Base-by-base conservation (phyloP, 257 asterid species). In the Solanum megistacrolobum region DNA sequence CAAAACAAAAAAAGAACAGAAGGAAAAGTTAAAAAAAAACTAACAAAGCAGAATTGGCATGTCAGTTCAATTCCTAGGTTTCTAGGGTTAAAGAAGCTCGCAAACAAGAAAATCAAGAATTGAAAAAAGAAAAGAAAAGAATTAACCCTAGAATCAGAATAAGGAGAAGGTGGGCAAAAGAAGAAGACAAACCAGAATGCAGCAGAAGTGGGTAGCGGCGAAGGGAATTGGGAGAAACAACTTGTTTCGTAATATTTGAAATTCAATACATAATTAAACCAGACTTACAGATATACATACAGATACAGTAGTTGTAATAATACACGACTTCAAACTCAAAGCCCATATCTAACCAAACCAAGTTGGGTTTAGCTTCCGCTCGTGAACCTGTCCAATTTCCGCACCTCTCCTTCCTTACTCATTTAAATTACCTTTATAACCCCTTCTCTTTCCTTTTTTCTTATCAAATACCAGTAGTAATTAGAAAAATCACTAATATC, bases 181-280 rank as follows among this genome's bases (percentile, higher is more conserved):
- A 41, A 34, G 12, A 73, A 21, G 65, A 71, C 86, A 55, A 76
- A 87, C 89, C 89, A 87, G 83, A 41, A 58, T 87, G 86, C 41
- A 39, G 81, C 41, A 83, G 25, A 7, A 58, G 66, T 58, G 66
- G 11, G 66, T 58, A 58, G 84, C 41, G 86, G 72, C 60, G 86
- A 48, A 82, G 25, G 66, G 66, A 39, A 76, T 76, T 39, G 58
- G 23, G 60, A 14, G 60, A 76, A 71, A 38, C 83, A 38, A 34
- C 14, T 72, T 72, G 32, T 65, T 25, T 60, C 58, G 55, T 46
- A 13, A 36, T 74, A 35, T 34, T 35, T 25, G 21, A 75, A n/a
- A 46, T 13, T 79, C 14, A n/a, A 43, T 18, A n/a, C 23, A 29
- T 29, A 3, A 11, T 32, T 72, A 20, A 27, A 46, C 14, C 66